Base-by-base conservation (phyloP, 2,329 filamentous ascomycete genomes). In the Cladophialophora immunda region DNA sequence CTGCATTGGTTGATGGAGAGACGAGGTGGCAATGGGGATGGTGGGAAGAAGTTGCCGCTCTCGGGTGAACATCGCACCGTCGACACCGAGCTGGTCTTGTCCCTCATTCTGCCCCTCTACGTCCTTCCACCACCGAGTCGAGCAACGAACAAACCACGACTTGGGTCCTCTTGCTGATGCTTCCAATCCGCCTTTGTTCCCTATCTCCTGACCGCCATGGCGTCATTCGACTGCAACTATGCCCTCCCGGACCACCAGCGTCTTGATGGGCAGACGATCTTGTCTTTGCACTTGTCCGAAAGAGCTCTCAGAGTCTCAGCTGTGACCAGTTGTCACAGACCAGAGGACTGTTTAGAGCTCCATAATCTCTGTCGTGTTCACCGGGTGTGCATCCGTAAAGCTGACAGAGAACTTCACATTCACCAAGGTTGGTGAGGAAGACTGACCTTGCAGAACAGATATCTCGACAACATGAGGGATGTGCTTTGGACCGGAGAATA, bases 31-130 rank as follows among this genome's bases (percentile, higher is more conserved):
- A 41, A 19, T 15, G 15, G n/a, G 9, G 7, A 11, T 3, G 19
- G 25, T 9, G 45, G 25, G 45, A 19, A 41, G 6, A 11, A 8
- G 3, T 5, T 41, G 38, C 15, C 19, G 13, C 45, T 11, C 22
- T 50, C 45, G 45, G 45, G n/a, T 3, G 45, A 50, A 50, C 19
- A 50, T 50, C 45, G 7, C 45, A 50, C 45, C 45, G 45, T 9
- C 45, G 45, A 50, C 22, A n/a, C 45, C 45, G 45, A 50, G n/a
- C 41, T 22, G 19, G 19, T 25, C n/a, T 8, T 47, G 4, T 25
- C 19, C 5, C n/a, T 22, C 41, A 22, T 4, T 50, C 19, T 50
- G 45, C 45, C 45, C 41, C 45, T 50, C 38, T 34, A 8, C 32
- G 7, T 34, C 13, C 32, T 34, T n/a, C n/a, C n/a, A n/a, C n/a